Percentiles rank a stretch among this genome's conserved stretches.
These are phyloP conservation scores for Myrica gale DNA, from an alignment of 306 rosid species.

Conservation along the genomic window DNA sequence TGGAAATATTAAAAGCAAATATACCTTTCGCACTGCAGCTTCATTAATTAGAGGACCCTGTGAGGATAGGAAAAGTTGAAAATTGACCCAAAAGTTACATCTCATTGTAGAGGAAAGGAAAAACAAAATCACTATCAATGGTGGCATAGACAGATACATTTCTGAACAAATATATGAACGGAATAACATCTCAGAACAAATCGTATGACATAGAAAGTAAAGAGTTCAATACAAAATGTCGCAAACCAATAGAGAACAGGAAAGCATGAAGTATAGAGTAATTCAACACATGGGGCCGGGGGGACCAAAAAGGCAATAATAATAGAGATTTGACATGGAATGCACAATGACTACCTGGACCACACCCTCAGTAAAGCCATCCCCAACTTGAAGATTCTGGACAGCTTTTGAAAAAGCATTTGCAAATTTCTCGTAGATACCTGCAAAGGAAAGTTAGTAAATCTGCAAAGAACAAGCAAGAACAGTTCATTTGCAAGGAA, in stretches of 20 bases:
- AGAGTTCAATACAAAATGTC: background rate
- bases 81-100: conserved; percentile 16
- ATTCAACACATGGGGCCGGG: background rate
- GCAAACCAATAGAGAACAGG: background rate
- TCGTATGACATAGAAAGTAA: background rate
- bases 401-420: conserved; percentile 70
- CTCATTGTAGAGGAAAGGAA: conserved; percentile 7
- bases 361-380: conserved; percentile 89
- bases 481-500: background rate
- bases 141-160: conserved; percentile 15
- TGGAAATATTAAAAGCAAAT: conserved; percentile 28
- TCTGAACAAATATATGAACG: conserved; percentile 1
- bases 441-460: conserved; percentile 40
- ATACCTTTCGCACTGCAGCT: conserved; percentile 92
- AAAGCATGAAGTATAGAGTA: background rate
- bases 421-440: conserved; percentile 81
- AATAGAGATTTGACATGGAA: conserved; percentile 20
- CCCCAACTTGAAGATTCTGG: conserved; percentile 81
- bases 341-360: conserved; percentile 55
- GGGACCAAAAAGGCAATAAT: conserved; percentile 17
- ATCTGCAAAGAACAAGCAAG: background rate
- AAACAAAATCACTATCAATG: background rate
- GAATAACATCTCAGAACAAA: conserved; percentile 5
- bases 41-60: conserved; percentile 98
- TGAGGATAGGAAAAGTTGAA: conserved; percentile 33